Base-by-base conservation (phyloP, 2,329 filamentous ascomycete species). In the Fusarium sp. region DNA sequence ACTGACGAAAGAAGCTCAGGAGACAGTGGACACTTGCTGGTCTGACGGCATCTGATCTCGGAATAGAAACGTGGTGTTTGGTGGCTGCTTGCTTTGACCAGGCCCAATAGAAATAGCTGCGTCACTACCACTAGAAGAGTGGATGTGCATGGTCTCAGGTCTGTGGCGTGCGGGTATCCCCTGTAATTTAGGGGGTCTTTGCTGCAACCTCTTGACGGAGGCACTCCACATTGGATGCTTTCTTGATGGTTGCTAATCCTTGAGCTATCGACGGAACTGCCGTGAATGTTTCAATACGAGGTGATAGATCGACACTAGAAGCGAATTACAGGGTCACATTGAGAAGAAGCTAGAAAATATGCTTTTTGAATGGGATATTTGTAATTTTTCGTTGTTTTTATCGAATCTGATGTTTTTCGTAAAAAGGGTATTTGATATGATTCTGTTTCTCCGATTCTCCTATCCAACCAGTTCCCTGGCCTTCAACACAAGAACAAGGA, bases 1-100 rank as follows among this genome's bases (percentile, higher is more conserved):
- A 65, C 58, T 44, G 33, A 53, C 49, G 55, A 55, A 68, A 39
- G 49, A 62, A 49, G 44, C 47, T 71, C 73, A 75, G 62, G 69
- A 73, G 69, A 63, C 55, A 52, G 72, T 70, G 71, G 71, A 65
- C 65, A 75, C 69, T 61, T 62, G 70, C 62, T 72, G 62, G 65
- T 65, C 71, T 66, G 67, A 73, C 59, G 65, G 61, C 67, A 70
- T 65, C 39, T 46, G 62, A 70, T 67, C 53, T 64, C 46, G 49
- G 57, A 66, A 52, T 70, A 39, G 56, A 70, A 60, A 62, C 65
- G 65, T 73, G 53, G 67, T 67, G 56, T 64, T 68, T 62, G 58
- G 74, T 75, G 62, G 70, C 67, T 66, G 61, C 44, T 62, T 59
- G 59, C 49, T 72, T 65, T 55, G 68, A 57, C 62, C 66, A 49